A percentile compares a stretch with the other conserved stretches of the same genome.
Conservation (phyloP, 441 rosid genomes). For the Cnidoscolus chayamansa region DNA sequence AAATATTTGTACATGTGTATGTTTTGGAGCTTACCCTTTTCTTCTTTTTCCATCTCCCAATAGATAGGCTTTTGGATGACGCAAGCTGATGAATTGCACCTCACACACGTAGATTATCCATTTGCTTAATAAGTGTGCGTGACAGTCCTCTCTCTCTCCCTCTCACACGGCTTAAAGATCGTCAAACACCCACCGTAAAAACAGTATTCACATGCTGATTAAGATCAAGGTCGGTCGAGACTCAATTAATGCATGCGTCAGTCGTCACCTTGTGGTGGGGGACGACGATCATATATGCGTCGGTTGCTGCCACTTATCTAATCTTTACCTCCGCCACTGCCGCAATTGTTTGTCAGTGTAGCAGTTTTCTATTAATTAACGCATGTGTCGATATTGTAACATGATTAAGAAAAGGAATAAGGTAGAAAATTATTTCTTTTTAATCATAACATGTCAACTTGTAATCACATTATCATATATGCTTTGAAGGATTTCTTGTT, state of each 20-base stretch:
- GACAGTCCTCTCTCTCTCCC: too few relatives aligned
- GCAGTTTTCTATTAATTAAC: neutral
- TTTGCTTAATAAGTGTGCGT: neutral
- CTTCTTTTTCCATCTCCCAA: too few relatives aligned
- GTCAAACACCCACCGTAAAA: slow-evolving; percentile 2
- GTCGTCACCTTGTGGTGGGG: neutral
- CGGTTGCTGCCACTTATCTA: neutral
- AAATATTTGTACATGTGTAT: too few relatives aligned
- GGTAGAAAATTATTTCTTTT: neutral
- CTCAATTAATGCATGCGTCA: slow-evolving; percentile 23
- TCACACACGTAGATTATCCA: neutral
- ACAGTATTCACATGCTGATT: neutral
- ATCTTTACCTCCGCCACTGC: neutral
- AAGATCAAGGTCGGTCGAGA: slow-evolving; percentile 35
- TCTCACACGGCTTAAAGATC: slow-evolving; percentile 34
- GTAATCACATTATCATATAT: neutral
- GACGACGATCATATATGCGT: neutral
- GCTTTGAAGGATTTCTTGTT: slow-evolving; percentile 17
- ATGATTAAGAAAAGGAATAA: neutral
- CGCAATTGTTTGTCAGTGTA: neutral
- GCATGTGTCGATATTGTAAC: neutral
- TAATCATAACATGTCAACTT: neutral
- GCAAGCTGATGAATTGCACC: too few relatives aligned
- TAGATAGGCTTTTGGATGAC: too few relatives aligned
- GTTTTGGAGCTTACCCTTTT: too few relatives aligned